These are phyloP conservation scores for Alternaria dauci DNA, from an alignment of 2,329 filamentous ascomycete species.

Conservation along the genomic window DNA sequence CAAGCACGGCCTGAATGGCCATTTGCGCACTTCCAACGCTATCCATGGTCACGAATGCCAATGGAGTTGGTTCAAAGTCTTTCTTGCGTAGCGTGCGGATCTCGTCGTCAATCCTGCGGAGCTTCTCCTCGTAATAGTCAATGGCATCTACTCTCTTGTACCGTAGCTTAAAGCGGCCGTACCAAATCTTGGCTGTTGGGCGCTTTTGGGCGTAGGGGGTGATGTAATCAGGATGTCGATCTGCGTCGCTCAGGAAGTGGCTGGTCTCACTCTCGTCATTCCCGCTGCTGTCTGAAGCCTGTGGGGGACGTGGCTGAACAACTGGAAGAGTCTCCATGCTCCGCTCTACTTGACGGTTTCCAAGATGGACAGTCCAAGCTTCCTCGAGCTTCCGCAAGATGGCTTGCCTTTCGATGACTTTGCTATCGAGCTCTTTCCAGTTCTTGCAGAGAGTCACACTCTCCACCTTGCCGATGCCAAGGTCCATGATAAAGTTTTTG, in stretches of 20 bases:
- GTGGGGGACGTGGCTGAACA: conserved; percentile 56
- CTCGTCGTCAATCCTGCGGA: conserved; percentile 78
- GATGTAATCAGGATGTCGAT: conserved; percentile 50
- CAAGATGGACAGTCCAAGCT: conserved; percentile 81
- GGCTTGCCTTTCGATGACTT: conserved; percentile 72
- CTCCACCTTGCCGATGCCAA: conserved; percentile 90
- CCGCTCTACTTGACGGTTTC: conserved; percentile 61
- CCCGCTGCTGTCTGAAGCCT: conserved; percentile 37
- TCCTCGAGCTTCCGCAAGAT: conserved; percentile 79
- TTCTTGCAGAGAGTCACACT: conserved; percentile 85
- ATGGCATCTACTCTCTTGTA: conserved; percentile 85
- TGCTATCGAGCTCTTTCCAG: conserved; percentile 81
- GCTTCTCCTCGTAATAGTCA: conserved; percentile 89
- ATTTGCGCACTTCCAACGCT: conserved; percentile 92
- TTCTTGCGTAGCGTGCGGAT: conserved; percentile 75
- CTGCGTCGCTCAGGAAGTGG: conserved; percentile 64
- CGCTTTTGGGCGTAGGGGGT: conserved; percentile 58
- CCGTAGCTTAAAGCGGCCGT: conserved; percentile 76
- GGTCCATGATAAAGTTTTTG: conserved; percentile 83
- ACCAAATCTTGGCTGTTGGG: conserved; percentile 78
- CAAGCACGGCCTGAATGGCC: conserved; percentile 93
- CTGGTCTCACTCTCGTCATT: conserved; percentile 64
- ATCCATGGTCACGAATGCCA: conserved; percentile 98
- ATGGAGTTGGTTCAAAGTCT: conserved; percentile 77
- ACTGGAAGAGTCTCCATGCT: conserved; percentile 60